Conservation (phyloP, 176 grass and related monocot species). For the Oryza longistaminata region DNA sequence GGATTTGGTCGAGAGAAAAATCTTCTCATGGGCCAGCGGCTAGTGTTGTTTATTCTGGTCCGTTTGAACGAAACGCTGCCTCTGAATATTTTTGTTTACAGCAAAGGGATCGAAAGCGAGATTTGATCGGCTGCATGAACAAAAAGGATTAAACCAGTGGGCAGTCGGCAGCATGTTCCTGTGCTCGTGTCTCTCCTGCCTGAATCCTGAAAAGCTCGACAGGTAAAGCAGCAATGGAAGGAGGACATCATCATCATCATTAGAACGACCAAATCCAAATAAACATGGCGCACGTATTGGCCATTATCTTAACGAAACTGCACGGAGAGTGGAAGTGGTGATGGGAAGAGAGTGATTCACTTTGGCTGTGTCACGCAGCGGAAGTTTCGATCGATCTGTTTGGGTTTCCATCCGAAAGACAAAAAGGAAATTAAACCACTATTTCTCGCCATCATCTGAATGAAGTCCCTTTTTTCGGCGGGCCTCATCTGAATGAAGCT, state of each 20-base stretch:
- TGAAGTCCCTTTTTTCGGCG: too few species aligned
- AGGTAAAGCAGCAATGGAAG: background rate
- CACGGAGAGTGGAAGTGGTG: background rate
- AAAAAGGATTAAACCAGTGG: background rate
- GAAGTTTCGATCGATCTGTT: constrained; percentile 14
- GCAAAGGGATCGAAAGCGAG: background rate
- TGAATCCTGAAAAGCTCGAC: background rate
- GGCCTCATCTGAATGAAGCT: background rate
- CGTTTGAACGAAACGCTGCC: constrained; percentile 8
- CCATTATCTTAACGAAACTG: background rate
- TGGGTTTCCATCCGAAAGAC: background rate
- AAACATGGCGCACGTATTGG: background rate
- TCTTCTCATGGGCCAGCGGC: background rate
- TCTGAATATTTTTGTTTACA: background rate
- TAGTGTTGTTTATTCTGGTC: constrained; percentile 18
- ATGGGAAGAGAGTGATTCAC: background rate
- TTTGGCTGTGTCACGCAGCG: background rate
- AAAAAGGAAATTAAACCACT: background rate
- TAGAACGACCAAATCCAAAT: background rate
- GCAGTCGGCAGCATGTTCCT: constrained; percentile 25
- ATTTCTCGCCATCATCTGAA: background rate
- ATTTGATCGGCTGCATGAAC: background rate
- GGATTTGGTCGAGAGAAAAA: constrained; percentile 9
- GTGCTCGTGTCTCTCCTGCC: background rate
- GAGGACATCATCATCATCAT: background rate